These are phyloP conservation scores for Saccharum hybrid DNA, from an alignment of 202 grass and related monocot species.

Conservation along the genomic window DNA sequence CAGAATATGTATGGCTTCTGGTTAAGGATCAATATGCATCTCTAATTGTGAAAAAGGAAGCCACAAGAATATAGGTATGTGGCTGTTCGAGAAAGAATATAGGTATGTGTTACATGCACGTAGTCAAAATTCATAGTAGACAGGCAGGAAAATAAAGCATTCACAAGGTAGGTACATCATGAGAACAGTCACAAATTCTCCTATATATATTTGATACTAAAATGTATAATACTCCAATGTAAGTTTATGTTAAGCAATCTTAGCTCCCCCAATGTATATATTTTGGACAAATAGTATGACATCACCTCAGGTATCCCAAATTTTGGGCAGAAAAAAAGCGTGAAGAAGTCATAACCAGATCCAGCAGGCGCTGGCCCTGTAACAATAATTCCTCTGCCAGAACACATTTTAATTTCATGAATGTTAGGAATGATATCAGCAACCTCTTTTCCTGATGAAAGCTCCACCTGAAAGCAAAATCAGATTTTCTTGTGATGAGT, in stretches of 20 bases:
- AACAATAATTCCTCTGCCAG: conserved; percentile 61
- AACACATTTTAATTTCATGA: conserved; percentile 63
- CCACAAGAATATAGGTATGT: not conserved
- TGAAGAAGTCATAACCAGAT: conserved; percentile 78
- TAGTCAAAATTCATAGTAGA: conserved; percentile 2
- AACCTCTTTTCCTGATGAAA: conserved; percentile 87
- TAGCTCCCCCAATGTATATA: not conserved
- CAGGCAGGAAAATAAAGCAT: not conserved
- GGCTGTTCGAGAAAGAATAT: no score
- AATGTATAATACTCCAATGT: not conserved
- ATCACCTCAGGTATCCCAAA: conserved; percentile 78
- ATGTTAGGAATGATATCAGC: conserved; percentile 64
- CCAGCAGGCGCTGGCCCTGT: conserved; percentile 64
- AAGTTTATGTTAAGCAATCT: conserved; percentile 1
- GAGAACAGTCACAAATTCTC: not conserved
- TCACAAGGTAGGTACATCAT: not conserved
- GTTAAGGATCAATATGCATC: not conserved
- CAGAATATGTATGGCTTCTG: not conserved
- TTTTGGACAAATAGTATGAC: conserved; percentile 5
- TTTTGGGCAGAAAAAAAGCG: conserved; percentile 73
- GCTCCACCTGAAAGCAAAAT: conserved; percentile 65
- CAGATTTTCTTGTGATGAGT: not conserved
- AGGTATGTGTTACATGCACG: not conserved
- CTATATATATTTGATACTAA: not conserved
- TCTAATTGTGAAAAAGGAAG: not conserved